These are phyloP conservation scores for Melastoma malabathricum DNA, from an alignment of 345 rosid species.

Conservation along the genomic window DNA sequence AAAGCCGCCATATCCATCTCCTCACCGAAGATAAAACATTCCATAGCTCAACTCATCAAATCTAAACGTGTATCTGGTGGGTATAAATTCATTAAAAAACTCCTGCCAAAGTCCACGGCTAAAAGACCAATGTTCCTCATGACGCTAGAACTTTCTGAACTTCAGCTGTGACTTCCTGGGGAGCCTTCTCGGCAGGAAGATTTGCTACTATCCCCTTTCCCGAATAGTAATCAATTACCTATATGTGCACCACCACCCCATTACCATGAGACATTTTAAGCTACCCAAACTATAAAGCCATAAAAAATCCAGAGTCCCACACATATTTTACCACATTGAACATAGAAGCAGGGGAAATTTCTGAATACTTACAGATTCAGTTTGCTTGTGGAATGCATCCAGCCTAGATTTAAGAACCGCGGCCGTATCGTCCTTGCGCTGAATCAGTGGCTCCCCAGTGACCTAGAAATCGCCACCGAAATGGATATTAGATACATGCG, in stretches of 20 bases:
- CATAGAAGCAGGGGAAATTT: neutral
- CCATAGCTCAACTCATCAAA: too few relatives aligned
- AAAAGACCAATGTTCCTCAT: conserved; percentile 2
- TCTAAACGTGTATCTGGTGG: too few relatives aligned
- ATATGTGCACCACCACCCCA: conserved; percentile 3
- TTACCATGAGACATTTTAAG: neutral
- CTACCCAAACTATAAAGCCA: neutral
- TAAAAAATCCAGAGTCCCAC: neutral
- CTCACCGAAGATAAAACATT: too few relatives aligned
- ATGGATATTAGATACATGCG: neutral
- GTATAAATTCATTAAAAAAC: too few relatives aligned
- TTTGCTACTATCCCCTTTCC: conserved; percentile 56
- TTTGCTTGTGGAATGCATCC: conserved; percentile 80
- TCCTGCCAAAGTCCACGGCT: too few relatives aligned
- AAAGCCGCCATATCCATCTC: too few relatives aligned
- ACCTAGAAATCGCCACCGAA: conserved; percentile 27
- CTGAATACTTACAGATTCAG: conserved; percentile 48
- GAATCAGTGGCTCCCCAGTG: conserved; percentile 82
- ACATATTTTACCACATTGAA: too few relatives aligned
- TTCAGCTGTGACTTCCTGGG: conserved; percentile 49
- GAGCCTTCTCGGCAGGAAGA: conserved; percentile 77
- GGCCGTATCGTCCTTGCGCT: conserved; percentile 82
- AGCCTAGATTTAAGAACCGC: conserved; percentile 87
- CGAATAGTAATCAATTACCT: conserved; percentile 75
- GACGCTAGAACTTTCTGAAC: conserved; percentile 57